phyloP scores from a whole-genome alignment of 352 stramenopile genomes.

The Labyrinthula sp. region DNA sequence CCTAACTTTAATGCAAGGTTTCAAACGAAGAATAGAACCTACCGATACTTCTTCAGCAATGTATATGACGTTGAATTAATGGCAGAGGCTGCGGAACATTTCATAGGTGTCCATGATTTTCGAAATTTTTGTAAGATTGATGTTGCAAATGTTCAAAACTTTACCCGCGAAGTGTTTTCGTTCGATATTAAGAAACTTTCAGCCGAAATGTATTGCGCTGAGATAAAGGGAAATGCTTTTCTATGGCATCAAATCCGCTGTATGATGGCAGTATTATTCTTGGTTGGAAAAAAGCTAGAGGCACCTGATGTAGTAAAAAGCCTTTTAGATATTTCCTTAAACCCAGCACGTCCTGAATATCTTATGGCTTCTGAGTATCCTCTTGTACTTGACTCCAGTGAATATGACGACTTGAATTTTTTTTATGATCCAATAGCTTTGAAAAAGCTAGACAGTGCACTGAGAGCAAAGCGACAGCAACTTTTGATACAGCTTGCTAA shows the following conservation, averaged over 20 bases:
- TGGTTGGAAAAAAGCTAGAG: conserved; percentile 73
- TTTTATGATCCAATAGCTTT: conserved; percentile 32
- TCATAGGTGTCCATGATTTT: conserved; percentile 89
- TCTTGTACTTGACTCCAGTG: conserved; percentile 88
- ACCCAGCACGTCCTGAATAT: conserved; percentile 54
- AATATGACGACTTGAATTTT: conserved; percentile 61
- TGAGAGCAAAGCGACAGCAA: too few species aligned
- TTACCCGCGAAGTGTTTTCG: conserved; percentile 53
- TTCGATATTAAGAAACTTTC: conserved; percentile 54
- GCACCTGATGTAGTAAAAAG: conserved; percentile 55
- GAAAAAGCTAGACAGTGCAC: too few species aligned
- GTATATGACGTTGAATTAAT: conserved; percentile 43
- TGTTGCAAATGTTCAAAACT: conserved; percentile 78
- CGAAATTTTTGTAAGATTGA: conserved; percentile 98
- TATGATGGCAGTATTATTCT: conserved; percentile 85
- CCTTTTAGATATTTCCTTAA: conserved; percentile 70
- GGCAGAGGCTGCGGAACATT: conserved; percentile 35
- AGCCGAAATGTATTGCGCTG: conserved; percentile 32
- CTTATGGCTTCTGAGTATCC: conserved; percentile 73
- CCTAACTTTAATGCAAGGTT: conserved; percentile 80
- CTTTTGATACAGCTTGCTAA: too few species aligned
- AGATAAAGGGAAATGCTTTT: conserved; percentile 69
- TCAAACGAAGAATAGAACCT: conserved; percentile 66
- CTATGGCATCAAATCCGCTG: conserved; percentile 98
- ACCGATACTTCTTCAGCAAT: conserved; percentile 86